phyloP scores from a whole-genome alignment of 2,329 filamentous ascomycete species.

The Podosphaera aphanis region DNA sequence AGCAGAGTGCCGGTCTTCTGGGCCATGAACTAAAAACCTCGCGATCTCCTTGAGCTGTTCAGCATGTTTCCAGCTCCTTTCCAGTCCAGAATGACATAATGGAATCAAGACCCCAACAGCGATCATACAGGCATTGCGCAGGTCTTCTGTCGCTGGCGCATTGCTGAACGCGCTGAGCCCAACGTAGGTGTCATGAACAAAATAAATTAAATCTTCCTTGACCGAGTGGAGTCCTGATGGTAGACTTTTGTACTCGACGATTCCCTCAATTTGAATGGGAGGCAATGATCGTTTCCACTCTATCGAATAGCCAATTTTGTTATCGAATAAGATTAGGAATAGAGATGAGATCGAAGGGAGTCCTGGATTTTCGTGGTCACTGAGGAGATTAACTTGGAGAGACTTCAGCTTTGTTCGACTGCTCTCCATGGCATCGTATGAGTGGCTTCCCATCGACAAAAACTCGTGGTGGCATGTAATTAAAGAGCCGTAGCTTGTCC shows the following conservation, averaged over 20 bases:
- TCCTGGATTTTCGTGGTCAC: constrained; percentile 18
- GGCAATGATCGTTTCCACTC: constrained; percentile 58
- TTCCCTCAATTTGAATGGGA: constrained; percentile 54
- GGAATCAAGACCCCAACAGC: constrained; percentile 77
- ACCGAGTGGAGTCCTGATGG: constrained; percentile 85
- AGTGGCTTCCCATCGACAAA: background rate
- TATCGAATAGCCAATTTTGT: constrained; percentile 78
- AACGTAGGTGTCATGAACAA: constrained; percentile 63
- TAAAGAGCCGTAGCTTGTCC: too few relatives aligned
- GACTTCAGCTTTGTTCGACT: background rate
- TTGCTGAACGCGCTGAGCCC: constrained; percentile 86
- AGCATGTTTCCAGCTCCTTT: constrained; percentile 75
- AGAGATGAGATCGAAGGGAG: constrained; percentile 47
- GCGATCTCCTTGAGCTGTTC: constrained; percentile 52
- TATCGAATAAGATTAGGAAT: constrained; percentile 79
- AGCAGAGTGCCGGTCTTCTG: background rate
- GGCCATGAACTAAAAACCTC: constrained; percentile 23
- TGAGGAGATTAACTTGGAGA: constrained; percentile 10
- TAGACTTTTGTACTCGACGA: constrained; percentile 88
- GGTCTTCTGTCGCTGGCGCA: constrained; percentile 49
- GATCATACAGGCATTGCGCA: constrained; percentile 78
- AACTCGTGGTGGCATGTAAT: background rate
- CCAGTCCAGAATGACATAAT: constrained; percentile 61
- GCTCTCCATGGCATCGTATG: background rate
- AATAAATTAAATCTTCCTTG: constrained; percentile 74